phyloP scores from a whole-genome alignment of 2,329 filamentous ascomycete species.

The Aspergillus quadrilineatus region DNA sequence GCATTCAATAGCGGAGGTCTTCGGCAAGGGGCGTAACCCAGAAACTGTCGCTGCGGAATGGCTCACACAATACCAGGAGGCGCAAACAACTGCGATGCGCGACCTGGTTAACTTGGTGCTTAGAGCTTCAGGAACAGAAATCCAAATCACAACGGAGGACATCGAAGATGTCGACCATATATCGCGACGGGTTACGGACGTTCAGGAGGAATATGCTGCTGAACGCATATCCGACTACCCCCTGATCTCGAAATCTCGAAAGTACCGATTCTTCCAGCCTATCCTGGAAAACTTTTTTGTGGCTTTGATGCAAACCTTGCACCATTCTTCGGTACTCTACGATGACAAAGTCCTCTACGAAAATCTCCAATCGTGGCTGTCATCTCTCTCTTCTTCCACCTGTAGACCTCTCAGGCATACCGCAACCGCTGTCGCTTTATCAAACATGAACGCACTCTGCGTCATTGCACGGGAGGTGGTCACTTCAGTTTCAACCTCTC shows the following conservation, averaged over 20 bases:
- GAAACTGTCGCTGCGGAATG: conserved; percentile 60
- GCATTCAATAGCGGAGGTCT: conserved; percentile 54
- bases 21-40: conserved; percentile 54
- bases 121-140: conserved; percentile 73
- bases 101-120: conserved; percentile 64
- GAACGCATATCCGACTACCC: conserved; percentile 87
- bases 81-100: conserved; percentile 56
- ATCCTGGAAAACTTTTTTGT: conserved; percentile 76
- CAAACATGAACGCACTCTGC: conserved; percentile 76
- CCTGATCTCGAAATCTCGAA: conserved; percentile 77
- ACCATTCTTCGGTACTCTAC: conserved; percentile 80
- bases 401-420: conserved; percentile 93
- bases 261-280: conserved; percentile 73
- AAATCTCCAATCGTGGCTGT: conserved; percentile 86
- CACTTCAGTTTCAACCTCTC: conserved; percentile 69
- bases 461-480: conserved; percentile 69
- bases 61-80: conserved; percentile 56
- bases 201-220: conserved; percentile 85
- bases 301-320: conserved; percentile 72
- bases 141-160: conserved; percentile 76
- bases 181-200: conserved; percentile 71
- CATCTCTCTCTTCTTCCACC: conserved; percentile 82
- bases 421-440: conserved; percentile 77
- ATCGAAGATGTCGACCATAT: conserved; percentile 88
- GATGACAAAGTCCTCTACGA: conserved; percentile 74